Percentiles rank a stretch among this genome's conserved stretches.
These are phyloP conservation scores for Ustilago xerochloae DNA, from an alignment of 1,284 basidiomycete species.

Conservation along the genomic window DNA sequence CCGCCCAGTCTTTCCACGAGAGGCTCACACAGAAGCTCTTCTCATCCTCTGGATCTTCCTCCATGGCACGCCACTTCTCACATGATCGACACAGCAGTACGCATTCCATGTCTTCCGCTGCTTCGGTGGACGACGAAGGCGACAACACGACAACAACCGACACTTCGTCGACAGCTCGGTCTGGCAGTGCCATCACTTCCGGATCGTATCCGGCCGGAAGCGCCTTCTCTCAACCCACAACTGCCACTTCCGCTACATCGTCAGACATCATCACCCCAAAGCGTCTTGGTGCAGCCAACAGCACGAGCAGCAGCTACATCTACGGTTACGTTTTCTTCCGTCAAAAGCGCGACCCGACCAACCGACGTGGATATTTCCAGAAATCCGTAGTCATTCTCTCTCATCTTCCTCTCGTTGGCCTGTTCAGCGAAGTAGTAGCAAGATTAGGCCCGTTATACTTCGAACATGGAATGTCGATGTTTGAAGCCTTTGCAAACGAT, in stretches of 20 bases:
- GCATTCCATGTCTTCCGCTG: constrained; percentile 31
- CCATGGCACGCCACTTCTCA: constrained; percentile 35
- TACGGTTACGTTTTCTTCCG: constrained; percentile 67
- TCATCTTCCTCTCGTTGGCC: constrained; percentile 82
- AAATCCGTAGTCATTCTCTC: constrained; percentile 87
- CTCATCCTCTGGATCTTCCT: constrained; percentile 22
- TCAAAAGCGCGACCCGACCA: constrained; percentile 60
- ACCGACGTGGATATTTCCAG: constrained; percentile 69
- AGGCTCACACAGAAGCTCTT: constrained; percentile 45
- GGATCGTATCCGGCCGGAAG: constrained; percentile 7
- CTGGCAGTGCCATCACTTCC: not conserved
- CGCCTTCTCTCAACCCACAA: constrained; percentile 1
- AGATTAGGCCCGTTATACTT: constrained; percentile 74
- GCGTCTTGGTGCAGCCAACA: constrained; percentile 27
- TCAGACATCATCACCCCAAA: constrained; percentile 5
- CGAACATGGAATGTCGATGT: constrained; percentile 61
- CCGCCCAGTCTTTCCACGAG: constrained; percentile 38
- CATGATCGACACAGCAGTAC: constrained; percentile 42
- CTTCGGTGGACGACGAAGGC: constrained; percentile 27
- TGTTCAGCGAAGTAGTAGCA: constrained; percentile 79
- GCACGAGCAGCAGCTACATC: constrained; percentile 63
- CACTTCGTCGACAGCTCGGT: not conserved
- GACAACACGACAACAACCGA: not conserved
- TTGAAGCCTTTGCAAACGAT: constrained; percentile 60
- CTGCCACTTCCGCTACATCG: not conserved